phyloP scores from a whole-genome alignment of 1,284 basidiomycete species.

The Cutaneotrichosporon mucoides region DNA sequence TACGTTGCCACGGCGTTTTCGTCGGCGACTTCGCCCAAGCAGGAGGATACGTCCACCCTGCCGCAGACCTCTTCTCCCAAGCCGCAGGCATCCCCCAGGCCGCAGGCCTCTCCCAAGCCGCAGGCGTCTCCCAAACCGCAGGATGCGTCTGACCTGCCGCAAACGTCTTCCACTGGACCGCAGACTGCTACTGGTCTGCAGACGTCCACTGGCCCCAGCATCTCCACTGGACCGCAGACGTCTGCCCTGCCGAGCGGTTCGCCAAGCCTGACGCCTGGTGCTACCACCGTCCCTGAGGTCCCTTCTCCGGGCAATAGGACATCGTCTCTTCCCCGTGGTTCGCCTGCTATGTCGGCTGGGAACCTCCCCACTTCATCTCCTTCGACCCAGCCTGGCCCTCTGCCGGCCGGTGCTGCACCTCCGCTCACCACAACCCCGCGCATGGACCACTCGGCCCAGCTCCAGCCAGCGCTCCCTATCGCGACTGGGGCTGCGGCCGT shows the following conservation, averaged over 20 bases:
- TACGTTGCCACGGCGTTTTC: background rate
- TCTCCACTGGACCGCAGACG: too few species aligned
- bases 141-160: background rate
- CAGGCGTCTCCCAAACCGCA: background rate
- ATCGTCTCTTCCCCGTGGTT: background rate
- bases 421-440: background rate
- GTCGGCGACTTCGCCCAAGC: background rate
- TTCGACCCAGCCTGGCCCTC: background rate
- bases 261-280: background rate
- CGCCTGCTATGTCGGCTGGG: background rate
- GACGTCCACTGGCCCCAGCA: background rate
- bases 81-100: too few species aligned
- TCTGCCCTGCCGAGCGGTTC: background rate
- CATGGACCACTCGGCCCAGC: background rate
- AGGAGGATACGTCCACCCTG: too few species aligned
- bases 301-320: background rate
- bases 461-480: slow-evolving; percentile 7
- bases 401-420: background rate
- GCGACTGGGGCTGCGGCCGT: background rate
- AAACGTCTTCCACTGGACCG: too few species aligned
- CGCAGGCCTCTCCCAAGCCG: too few species aligned
- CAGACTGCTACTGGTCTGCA: too few species aligned
- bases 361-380: background rate
- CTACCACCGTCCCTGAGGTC: background rate
- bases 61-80: too few species aligned